Evolutionary conservation across 1,284 basidiomycete species (phyloP).

Genomic region (Ustilago sp.): DNA sequence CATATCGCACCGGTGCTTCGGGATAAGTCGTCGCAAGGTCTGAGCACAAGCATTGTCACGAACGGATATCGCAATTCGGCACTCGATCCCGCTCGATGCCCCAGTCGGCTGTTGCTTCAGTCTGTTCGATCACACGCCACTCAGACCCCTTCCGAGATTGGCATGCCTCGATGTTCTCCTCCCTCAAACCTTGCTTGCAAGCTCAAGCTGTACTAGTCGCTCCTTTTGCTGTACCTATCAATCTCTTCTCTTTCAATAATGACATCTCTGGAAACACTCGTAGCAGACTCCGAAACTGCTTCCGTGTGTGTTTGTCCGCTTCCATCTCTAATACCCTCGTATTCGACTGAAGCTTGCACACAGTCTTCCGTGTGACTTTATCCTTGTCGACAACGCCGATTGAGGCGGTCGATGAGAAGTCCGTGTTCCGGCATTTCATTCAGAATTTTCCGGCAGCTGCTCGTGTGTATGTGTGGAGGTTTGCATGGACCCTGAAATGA

Average conservation of each 20-base stretch:
- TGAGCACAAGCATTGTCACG: neutral
- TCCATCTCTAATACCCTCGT: too few species aligned
- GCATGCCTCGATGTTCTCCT: neutral
- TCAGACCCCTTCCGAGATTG: neutral
- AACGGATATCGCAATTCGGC: neutral
- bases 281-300: too few species aligned
- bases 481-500: conserved; percentile 3
- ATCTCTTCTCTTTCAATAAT: conserved; percentile 1
- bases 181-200: neutral
- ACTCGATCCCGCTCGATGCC: neutral
- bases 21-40: neutral
- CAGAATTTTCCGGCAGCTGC: neutral
- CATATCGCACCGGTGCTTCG: neutral
- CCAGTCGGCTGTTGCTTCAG: neutral
- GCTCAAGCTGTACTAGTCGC: conserved; percentile 4
- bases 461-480: neutral
- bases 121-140: too few species aligned
- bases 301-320: too few species aligned
- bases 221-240: conserved; percentile 4
- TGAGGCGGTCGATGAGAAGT: neutral
- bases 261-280: conserved; percentile 8
- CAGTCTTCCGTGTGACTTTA: too few species aligned
- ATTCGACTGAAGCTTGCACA: too few species aligned
- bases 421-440: conserved; percentile 1
- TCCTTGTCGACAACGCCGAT: neutral